Evolutionary conservation across 164 flowering plant species (phyloP).

Genomic region (Dillenia turbinata): DNA sequence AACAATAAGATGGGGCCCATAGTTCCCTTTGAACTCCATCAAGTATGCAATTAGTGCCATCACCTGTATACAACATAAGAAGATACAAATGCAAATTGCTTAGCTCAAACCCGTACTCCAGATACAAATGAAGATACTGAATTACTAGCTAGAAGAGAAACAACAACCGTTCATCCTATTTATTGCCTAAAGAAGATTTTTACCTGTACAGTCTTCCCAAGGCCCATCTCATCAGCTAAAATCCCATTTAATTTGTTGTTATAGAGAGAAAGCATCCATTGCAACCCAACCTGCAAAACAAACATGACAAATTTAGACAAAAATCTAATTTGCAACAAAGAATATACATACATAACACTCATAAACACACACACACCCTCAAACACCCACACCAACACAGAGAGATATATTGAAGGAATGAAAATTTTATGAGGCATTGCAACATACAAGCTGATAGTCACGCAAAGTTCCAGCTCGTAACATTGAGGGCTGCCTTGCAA

Average conservation of each 20-base stretch:
- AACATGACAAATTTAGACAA: not conserved
- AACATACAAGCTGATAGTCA: conserved; percentile 97
- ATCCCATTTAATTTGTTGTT: conserved; percentile 98
- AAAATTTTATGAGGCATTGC: conserved; percentile 12
- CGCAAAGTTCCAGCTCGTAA: conserved; percentile 84
- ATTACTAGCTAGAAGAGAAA: too few species aligned
- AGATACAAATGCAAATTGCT: too few species aligned
- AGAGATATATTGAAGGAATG: not conserved
- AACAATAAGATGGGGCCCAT: conserved; percentile 99
- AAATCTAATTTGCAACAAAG: not conserved
- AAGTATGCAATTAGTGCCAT: conserved; percentile 98
- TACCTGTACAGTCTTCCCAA: conserved; percentile 99
- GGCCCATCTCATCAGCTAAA: conserved; percentile 99
- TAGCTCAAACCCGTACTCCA: too few species aligned
- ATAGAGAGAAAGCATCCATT: conserved; percentile 99
- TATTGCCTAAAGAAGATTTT: not conserved
- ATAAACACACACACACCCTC: too few species aligned
- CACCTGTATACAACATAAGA: conserved; percentile 40
- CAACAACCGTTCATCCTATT: too few species aligned
- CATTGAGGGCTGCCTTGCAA: conserved; percentile 91
- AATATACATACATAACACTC: not conserved
- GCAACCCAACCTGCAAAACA: conserved; percentile 83
- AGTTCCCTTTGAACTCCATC: conserved; percentile 98
- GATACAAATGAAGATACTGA: not conserved
- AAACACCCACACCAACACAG: too few species aligned